Evolutionary conservation across 1,284 basidiomycete genomes (phyloP).

Genomic region (Trichosporon asahii): DNA sequence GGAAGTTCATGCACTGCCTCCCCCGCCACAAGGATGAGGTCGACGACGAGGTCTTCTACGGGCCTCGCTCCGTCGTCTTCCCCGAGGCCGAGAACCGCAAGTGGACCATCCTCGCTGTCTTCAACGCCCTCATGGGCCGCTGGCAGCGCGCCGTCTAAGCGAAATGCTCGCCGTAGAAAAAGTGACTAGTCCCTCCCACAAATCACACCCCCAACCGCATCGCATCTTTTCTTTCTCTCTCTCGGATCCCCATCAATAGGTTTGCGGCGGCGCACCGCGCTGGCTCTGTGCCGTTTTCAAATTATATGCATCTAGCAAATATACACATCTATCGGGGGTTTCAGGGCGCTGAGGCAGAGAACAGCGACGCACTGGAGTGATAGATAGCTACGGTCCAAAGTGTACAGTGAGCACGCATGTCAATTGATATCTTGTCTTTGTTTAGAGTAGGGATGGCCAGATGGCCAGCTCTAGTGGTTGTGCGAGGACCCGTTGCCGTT

Average conservation of each 20-base stretch:
- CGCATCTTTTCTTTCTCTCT: neutral
- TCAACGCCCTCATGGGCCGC: slow-evolving; percentile 26
- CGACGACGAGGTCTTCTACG: slow-evolving; percentile 75
- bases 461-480: slow-evolving; percentile 13
- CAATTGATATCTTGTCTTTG: neutral
- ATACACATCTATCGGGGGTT: neutral
- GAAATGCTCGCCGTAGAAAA: no score
- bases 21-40: slow-evolving; percentile 92
- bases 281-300: neutral
- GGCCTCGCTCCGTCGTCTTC: slow-evolving; percentile 53
- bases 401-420: slow-evolving; percentile 1
- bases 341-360: no score
- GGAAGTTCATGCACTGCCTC: slow-evolving; percentile 96
- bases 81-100: slow-evolving; percentile 72
- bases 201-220: slow-evolving; percentile 8
- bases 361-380: neutral
- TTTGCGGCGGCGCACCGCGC: neutral
- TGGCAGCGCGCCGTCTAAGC: slow-evolving; percentile 13
- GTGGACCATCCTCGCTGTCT: slow-evolving; percentile 82
- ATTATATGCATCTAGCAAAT: slow-evolving; percentile 9
- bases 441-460: neutral
- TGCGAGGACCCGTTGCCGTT: slow-evolving; percentile 7
- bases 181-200: slow-evolving; percentile 1
- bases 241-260: neutral
- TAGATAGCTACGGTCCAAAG: neutral